Base-by-base conservation (phyloP, 2,329 filamentous ascomycete genomes). In the Trichoderma endophyticum region DNA sequence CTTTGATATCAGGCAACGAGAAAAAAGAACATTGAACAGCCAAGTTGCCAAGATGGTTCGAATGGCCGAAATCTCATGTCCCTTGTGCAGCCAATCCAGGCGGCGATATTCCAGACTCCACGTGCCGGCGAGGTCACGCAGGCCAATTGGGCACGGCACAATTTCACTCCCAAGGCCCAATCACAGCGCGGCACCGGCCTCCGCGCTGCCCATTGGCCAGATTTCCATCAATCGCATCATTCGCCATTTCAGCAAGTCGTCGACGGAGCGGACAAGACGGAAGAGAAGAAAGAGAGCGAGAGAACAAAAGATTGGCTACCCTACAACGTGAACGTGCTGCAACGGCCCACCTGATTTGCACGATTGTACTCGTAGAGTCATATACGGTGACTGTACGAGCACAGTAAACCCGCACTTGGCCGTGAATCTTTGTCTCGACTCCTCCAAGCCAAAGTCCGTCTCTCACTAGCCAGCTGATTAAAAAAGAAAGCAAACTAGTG, bases 201-300 rank as follows among this genome's bases (percentile, higher is more conserved):
- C 75, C 26, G 67, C 65, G 72, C 65, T 68, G 43, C 69, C 74
- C 65, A 80, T 80, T 80, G 78, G 78, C 73, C 74, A 73, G 64
- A 59, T 62, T 54, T 71, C 76, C 73, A 74, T 79, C 77, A 78
- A 79, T 78, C 76, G 75, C 68, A 76, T 75, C 75, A 77, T 76
- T 78, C 75, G 75, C 68, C 76, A 75, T 73, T 73, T 77, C 68
- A 71, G 71, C 71, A 74, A 74, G 48, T 18, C 15, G 15, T 43
- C 15, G 54, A 70, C 56, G 67, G 73, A 71, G 73, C 71, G 73
- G 36, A 26, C 32, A 11, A 15, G 57, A 60, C 32, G 36, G 21
- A 21, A 48, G 18, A 30, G 5, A 28, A 32, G 9, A 28, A 26
- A 18, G 26, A 24, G 51, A 26, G 15, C 9, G 43, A 30, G 26